Evolutionary conservation across 2,329 filamentous ascomycete species (phyloP), one percentile per base, ranked within the genome.

Genomic region (Canariomyces notabilis): DNA sequence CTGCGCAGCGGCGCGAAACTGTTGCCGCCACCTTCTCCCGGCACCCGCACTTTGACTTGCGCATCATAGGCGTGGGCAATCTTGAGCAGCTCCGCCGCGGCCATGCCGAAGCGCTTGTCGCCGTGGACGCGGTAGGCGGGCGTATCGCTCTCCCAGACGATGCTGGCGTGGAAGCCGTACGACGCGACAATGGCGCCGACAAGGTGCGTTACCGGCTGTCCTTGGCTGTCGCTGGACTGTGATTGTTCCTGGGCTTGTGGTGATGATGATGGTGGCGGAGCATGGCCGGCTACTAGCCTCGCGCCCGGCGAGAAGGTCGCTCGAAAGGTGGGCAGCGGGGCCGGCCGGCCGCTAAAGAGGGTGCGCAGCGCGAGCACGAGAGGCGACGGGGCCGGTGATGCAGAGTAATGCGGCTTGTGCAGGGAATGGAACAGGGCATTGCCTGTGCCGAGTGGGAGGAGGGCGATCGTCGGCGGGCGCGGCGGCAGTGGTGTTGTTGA

Each of bases 91-190:
- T 89, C 82, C 42, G 81, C 76, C 0, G 89, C 90, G 0, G 89
- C 89, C 79, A 95, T 88, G 46, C 82, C 77, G 67, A 97, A 97
- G 16, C 91, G 77, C 61, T 85, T 79, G 23, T 75, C 73, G 11
- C 91, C 91, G 59, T 85, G 83, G 55, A 80, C 78, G 51, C 91
- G 83, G 65, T 91, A 91, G 54, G 81, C 84, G 0, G 79, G 72
- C 0, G 90, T 94, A 64, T 97, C 91, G 64, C 87, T 93, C 68
- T 96, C 89, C 57, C 87, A 89, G 18, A 97, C 89, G 3, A 97
- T 75, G 34, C 84, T 82, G 22, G 90, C 87, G 61, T 97, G 91
- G 59, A 97, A 81, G 16, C 87, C 91, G 77, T 94, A 95, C 64
- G 86, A 93, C 36, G 83, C 84, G 2, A 97, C 90, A 18, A 96